These are phyloP conservation scores for Alternaria consortialis DNA, from an alignment of 2,329 filamentous ascomycete species.

Conservation along the genomic window DNA sequence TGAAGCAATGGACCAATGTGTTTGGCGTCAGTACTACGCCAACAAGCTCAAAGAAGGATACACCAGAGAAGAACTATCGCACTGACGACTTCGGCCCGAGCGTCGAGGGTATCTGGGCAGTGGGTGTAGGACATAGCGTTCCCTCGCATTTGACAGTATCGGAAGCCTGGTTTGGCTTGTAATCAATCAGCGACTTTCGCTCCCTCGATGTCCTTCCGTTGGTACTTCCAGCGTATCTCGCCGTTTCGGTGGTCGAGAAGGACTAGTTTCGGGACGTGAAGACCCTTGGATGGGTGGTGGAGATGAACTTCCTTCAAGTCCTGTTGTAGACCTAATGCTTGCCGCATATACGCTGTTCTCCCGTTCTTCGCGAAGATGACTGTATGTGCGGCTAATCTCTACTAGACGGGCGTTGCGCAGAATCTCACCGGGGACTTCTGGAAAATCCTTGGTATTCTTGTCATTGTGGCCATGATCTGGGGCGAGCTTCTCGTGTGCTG, in stretches of 20 bases:
- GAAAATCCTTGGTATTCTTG: conserved; percentile 61
- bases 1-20: conserved; percentile 48
- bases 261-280: conserved; percentile 21
- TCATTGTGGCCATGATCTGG: conserved; percentile 58
- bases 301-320: conserved; percentile 28
- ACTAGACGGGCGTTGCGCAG: conserved; percentile 55
- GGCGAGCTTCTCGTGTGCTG: conserved; percentile 57
- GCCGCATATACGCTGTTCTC: conserved; percentile 50
- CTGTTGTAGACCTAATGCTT: conserved; percentile 42
- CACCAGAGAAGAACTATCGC: conserved; percentile 40
- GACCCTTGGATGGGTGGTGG: conserved; percentile 21
- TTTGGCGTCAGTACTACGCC: conserved; percentile 37
- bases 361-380: conserved; percentile 51
- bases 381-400: conserved; percentile 55
- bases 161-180: conserved; percentile 44
- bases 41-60: conserved; percentile 34
- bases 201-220: conserved; percentile 22
- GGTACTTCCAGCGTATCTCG: conserved; percentile 37
- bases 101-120: conserved; percentile 41
- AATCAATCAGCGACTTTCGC: conserved; percentile 16
- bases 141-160: conserved; percentile 34
- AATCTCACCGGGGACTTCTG: conserved; percentile 64
- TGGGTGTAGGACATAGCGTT: conserved; percentile 40
- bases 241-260: conserved; percentile 20
- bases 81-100: conserved; percentile 41